These are phyloP conservation scores for Bryoerythrophyllum caledonicum DNA, from an alignment of 225 moss, liverwort and hornwort species.

Conservation along the genomic window DNA sequence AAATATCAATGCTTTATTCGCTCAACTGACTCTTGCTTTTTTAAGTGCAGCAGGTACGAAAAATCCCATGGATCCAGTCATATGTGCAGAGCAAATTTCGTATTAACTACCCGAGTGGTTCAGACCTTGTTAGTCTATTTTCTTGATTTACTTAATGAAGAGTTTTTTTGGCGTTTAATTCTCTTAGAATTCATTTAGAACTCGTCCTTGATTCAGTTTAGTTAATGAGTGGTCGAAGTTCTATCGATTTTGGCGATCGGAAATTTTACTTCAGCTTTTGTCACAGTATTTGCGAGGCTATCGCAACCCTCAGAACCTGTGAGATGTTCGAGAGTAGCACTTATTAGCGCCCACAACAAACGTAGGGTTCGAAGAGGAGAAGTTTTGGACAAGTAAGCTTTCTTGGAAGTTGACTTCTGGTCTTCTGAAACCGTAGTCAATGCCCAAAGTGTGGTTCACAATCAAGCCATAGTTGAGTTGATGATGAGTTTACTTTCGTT, in stretches of 20 bases:
- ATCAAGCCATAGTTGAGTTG: slow-evolving; percentile 13
- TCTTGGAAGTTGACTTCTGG: neutral
- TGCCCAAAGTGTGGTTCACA: neutral
- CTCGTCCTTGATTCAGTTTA: slow-evolving; percentile 5
- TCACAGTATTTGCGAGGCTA: slow-evolving; percentile 75
- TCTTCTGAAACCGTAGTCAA: slow-evolving; percentile 1
- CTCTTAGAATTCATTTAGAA: neutral
- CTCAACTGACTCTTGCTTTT: slow-evolving; percentile 69
- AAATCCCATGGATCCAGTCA: slow-evolving; percentile 1
- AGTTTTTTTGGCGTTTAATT: neutral
- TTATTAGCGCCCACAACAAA: slow-evolving; percentile 48
- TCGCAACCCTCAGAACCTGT: slow-evolving; percentile 82
- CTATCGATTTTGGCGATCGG: neutral
- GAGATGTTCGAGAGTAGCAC: slow-evolving; percentile 64
- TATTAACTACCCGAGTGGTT: neutral
- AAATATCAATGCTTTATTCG: slow-evolving; percentile 71
- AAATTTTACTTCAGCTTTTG: slow-evolving; percentile 22
- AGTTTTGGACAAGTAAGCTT: slow-evolving; percentile 45
- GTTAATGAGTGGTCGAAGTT: neutral
- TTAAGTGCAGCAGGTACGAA: slow-evolving; percentile 77
- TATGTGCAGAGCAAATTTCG: neutral
- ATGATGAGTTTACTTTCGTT: slow-evolving; percentile 3
- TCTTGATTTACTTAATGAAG: slow-evolving; percentile 6
- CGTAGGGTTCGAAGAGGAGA: slow-evolving; percentile 45
- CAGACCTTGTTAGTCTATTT: neutral